Base-by-base conservation (phyloP, 441 rosid species). In the Syzygium malaccense region DNA sequence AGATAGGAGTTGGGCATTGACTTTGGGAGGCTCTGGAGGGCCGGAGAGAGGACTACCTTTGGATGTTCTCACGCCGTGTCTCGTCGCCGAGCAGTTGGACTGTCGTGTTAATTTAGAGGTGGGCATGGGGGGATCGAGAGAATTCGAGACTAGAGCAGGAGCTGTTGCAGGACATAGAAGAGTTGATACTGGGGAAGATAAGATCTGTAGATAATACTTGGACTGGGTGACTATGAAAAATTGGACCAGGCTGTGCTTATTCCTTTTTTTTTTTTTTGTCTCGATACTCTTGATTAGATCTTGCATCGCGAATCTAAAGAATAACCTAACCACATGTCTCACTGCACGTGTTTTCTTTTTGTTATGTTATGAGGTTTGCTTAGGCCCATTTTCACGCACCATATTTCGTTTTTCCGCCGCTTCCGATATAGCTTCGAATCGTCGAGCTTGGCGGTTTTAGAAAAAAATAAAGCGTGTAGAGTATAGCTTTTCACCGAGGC, bases 371-470 rank as follows among this genome's bases (percentile, higher is more conserved):
- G 18, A 12, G n/a, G 7, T 23, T 23, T 23, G 28, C n/a, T 12
- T 0, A 1, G 1, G 28, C 17, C 45, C 37, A 10, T 71, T 33
- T 33, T 71, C 2, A 66, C 1, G 4, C 5, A 18, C 2, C 8
- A 1, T 33, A 37, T 19, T 68, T 20, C 8, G 2, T 68, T 19
- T 68, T 33, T 33, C 14, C 2, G 1, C 19, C 14, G 0, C 79
- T 68, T 33, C 1, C 2, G 2, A 9, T 18, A 68, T 4, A 9
- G 0, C 19, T 33, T 68, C 2, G 48, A 18, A 33, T 9, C 3
- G 32, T 28, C n/a, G 7, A 28, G 6, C 18, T 60, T 28, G 7
- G 45, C n/a, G n/a, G n/a, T n/a, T n/a, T n/a, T n/a, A n/a, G n/a
- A n/a, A n/a, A n/a, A n/a, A n/a, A n/a, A n/a, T n/a, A n/a, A n/a